Base-by-base conservation (phyloP, 2,329 filamentous ascomycete genomes). In the Epichloe gansuensis region DNA sequence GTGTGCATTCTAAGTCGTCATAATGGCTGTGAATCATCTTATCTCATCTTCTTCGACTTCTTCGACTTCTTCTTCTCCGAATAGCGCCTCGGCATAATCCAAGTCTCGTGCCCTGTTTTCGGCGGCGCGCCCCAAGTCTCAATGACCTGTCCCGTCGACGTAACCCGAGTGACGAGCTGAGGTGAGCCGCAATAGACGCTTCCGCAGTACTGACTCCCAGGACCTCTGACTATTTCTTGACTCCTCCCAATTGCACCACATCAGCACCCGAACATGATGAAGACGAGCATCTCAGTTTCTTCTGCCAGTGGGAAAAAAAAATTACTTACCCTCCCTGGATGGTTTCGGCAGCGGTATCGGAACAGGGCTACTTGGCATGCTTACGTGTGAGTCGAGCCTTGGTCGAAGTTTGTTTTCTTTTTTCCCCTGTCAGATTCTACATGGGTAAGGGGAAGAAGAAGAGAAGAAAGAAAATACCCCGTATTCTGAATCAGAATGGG, bases 171-270 rank as follows among this genome's bases (percentile, higher is more conserved):
- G 52, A 56, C 17, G 9, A 46, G 54, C 39, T 56, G 52, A 12
- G 54, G 54, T 2, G 54, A 56, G 28, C 54, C 54, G 52, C 48
- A 54, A n/a, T 52, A 56, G 17, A 54, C 47, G 46, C 47, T 50
- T n/a, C 54, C 54, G 41, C 48, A 54, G 46, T 49, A 56, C 13
- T 56, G 52, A 11, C 54, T 56, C 5, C 54, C 54, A 1, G 54
- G 54, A 13, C 52, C 54, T 2, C 23, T 12, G 35, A 48, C 52
- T 50, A 23, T 34, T 35, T 46, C 7, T 25, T 28, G 13, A 11
- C 11, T 25, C 12, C 37, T 13, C 37, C 37, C 13, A 11, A n/a
- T 13, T n/a, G 12, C 37, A 38, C 7, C 37, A n/a, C 6, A 13
- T 39, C 13, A 39, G 37, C 12, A n/a, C 37, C 15, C 15, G 37